Evolutionary conservation across 2,329 filamentous ascomycete genomes (phyloP).

Genomic region (Fusarium musae): DNA sequence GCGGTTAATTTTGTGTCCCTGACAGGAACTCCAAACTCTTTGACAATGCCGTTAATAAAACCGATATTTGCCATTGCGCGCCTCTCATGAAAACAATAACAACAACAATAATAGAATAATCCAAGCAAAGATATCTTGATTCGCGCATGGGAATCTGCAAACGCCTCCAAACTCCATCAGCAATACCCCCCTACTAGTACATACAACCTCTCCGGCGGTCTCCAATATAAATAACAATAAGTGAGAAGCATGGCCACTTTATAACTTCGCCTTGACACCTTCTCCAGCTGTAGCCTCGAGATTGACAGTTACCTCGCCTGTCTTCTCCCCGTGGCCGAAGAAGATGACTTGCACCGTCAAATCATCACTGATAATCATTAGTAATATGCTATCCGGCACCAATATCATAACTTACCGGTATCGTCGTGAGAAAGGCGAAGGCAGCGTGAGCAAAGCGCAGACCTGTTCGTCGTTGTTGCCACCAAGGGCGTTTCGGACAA

Average conservation of each 20-base stretch:
- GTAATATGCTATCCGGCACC: neutral
- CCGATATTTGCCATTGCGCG: neutral
- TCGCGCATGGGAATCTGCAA: conserved; percentile 25
- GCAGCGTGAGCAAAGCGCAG: conserved; percentile 88
- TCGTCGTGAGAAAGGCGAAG: conserved; percentile 88
- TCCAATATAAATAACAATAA: neutral
- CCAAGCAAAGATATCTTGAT: conserved; percentile 1
- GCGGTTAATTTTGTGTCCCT: neutral
- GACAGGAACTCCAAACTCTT: neutral
- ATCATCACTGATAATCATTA: conserved; percentile 74
- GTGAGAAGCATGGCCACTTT: conserved; percentile 14
- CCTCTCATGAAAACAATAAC: conserved; percentile 14
- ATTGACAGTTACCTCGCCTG: conserved; percentile 84
- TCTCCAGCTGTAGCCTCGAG: conserved; percentile 79
- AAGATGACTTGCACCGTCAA: conserved; percentile 98
- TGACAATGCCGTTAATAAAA: neutral
- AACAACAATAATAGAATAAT: conserved; percentile 4
- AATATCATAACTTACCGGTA: conserved; percentile 72
- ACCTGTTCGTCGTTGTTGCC: conserved; percentile 95
- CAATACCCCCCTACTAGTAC: neutral
- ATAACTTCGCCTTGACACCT: conserved; percentile 55
- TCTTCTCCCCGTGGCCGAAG: conserved; percentile 85
- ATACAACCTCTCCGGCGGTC: neutral
- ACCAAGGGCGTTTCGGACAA: conserved; percentile 93
- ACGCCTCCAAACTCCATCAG: conserved; percentile 41